Percentiles rank a stretch among this genome's conserved stretches.
phyloP scores from a whole-genome alignment of 2,329 filamentous ascomycete genomes.

The Endoconidiophora laricicola region DNA sequence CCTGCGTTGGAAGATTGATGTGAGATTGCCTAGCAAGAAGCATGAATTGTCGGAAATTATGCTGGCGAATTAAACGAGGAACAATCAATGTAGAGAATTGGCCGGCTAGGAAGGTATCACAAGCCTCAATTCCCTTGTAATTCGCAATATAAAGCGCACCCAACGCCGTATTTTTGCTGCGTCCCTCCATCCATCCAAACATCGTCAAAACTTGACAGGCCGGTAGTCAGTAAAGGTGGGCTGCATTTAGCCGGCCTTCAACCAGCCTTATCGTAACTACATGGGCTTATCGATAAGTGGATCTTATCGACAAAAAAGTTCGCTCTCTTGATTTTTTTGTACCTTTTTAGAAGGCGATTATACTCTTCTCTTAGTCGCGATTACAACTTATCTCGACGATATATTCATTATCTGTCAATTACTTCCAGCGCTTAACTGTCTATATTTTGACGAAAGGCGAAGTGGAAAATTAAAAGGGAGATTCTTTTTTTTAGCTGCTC shows the following conservation, averaged over 20 bases:
- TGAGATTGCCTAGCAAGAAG: neutral
- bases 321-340: neutral
- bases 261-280: neutral
- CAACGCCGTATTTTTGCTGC: neutral
- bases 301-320: slow-evolving; percentile 12
- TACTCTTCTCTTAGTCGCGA: too few relatives aligned
- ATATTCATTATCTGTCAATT: neutral
- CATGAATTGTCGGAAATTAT: too few relatives aligned
- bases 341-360: neutral
- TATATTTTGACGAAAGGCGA: neutral
- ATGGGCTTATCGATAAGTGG: slow-evolving; percentile 8
- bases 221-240: slow-evolving; percentile 1
- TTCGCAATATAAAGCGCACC: too few relatives aligned
- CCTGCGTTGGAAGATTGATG: neutral
- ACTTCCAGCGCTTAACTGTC: neutral
- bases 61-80: too few relatives aligned
- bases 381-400: neutral
- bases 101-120: too few relatives aligned
- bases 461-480: neutral
- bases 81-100: too few relatives aligned
- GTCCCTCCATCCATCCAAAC: neutral
- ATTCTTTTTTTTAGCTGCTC: neutral
- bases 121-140: too few relatives aligned
- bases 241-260: neutral
- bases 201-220: slow-evolving; percentile 4